A percentile compares a stretch with the other conserved stretches of the same genome.
These are phyloP conservation scores for Trichodelitschia bisporula DNA, from an alignment of 495 filamentous ascomycete species.

Conservation along the genomic window DNA sequence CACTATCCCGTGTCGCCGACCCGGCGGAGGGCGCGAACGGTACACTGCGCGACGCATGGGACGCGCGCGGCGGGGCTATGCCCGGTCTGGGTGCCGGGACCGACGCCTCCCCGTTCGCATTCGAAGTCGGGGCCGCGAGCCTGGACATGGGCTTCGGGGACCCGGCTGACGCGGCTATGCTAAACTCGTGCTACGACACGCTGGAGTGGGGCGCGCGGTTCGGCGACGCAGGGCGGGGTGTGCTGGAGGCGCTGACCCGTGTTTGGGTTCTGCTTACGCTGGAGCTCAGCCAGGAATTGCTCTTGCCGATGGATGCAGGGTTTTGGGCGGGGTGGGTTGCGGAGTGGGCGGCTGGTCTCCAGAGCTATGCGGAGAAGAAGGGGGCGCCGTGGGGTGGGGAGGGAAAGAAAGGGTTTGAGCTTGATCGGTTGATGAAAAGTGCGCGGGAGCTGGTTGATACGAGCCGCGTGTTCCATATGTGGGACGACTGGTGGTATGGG, in stretches of 20 bases:
- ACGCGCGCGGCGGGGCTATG: slow-evolving; percentile 29
- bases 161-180: slow-evolving; percentile 30
- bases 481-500: slow-evolving; percentile 48
- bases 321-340: slow-evolving; percentile 42
- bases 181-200: slow-evolving; percentile 71
- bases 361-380: slow-evolving; percentile 34
- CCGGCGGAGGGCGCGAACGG: slow-evolving; percentile 44
- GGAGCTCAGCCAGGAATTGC: slow-evolving; percentile 53
- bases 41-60: slow-evolving; percentile 55
- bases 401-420: slow-evolving; percentile 23
- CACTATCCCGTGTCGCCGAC: slow-evolving; percentile 49
- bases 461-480: slow-evolving; percentile 40
- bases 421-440: slow-evolving; percentile 34
- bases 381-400: slow-evolving; percentile 18
- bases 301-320: slow-evolving; percentile 63
- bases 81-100: slow-evolving; percentile 54
- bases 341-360: slow-evolving; percentile 38
- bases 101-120: slow-evolving; percentile 80
- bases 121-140: slow-evolving; percentile 76
- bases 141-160: slow-evolving; percentile 68
- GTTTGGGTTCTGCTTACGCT: slow-evolving; percentile 64
- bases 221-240: slow-evolving; percentile 59
- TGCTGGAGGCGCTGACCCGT: slow-evolving; percentile 58
- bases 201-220: slow-evolving; percentile 63
- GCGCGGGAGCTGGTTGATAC: slow-evolving; percentile 30